Evolutionary conservation across 1,139 yeast species (phyloP), one percentile per base, ranked within the genome.

Genomic region (Pichia sp.): DNA sequence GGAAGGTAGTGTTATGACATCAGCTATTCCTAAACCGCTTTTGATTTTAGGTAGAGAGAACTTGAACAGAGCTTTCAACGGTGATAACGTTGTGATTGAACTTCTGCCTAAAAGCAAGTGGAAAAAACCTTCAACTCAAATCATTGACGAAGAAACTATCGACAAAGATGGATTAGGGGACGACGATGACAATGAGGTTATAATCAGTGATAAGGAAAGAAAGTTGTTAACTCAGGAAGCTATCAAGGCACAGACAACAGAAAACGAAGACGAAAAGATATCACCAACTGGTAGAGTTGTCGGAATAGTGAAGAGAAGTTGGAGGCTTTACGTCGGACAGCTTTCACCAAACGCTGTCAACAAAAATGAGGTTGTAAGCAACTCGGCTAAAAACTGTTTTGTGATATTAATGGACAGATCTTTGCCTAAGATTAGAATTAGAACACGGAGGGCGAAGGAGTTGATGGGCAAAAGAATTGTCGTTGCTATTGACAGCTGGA

Each of bases 271-370:
- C 2, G 73, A 73, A 3, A 80, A 78, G 61, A 72, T 87, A 45
- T 92, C 87, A 64, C 98, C 98, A 31, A 92, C 99, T 0, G 99
- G 96, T 3, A 82, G 82, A 62, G 86, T 95, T 51, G 98, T 95
- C 29, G 96, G 96, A 42, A 79, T 95, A 38, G 76, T 85, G 51
- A 86, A 90, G 72, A 82, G 99, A 70, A 89, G 95, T 57, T 95
- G 99, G 99, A 81, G 99, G 70, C 85, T 86, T 63, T 95, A 92
- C 66, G 99, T 93, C 50, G 99, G 99, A 16, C 98, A 92, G 69
- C 80, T 95, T 59, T 87, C 95, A 5, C 87, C 95, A 47, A 80
- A 85, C 40, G 85, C 96, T 3, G 86, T 87, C 1, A 78, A 84
- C 43, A 74, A 74, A 23, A 72, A 72, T 55, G 79, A 75, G 54